Conservation (phyloP, 73 alveolate species). For the Symbiodinium natans region DNA sequence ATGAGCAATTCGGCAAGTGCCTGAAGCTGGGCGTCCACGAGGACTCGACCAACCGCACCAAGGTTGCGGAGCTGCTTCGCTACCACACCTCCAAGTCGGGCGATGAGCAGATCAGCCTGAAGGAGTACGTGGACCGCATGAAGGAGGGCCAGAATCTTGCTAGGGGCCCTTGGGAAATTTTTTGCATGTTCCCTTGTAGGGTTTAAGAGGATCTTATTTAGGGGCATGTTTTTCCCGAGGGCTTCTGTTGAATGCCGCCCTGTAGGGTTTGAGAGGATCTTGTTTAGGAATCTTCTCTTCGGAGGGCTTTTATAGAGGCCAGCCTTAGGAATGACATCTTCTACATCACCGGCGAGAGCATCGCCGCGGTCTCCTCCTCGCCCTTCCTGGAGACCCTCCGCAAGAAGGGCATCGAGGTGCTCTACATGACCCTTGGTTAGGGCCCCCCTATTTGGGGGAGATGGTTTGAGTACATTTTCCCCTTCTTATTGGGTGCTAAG, state of each 20-base stretch:
- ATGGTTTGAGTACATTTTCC: too few relatives aligned
- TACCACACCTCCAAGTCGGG: slow-evolving; percentile 96
- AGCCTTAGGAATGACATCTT: slow-evolving; percentile 98
- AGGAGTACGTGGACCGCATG: slow-evolving; percentile 99
- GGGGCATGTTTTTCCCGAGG: too few relatives aligned
- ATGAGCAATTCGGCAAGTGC: slow-evolving; percentile 99
- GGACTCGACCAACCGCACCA: slow-evolving; percentile 99
- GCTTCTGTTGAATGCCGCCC: too few relatives aligned
- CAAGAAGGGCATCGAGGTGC: slow-evolving; percentile 99
- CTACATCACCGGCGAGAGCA: slow-evolving; percentile 98
- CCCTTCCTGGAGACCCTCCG: slow-evolving; percentile 99
- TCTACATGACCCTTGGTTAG: slow-evolving; percentile 97
- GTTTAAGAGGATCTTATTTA: too few relatives aligned
- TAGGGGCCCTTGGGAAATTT: too few relatives aligned
- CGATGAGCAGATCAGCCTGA: slow-evolving; percentile 99
- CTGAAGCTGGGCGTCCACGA: slow-evolving; percentile 99
- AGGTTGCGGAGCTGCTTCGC: slow-evolving; percentile 75
- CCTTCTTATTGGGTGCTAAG: too few relatives aligned
- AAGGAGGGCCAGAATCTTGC: slow-evolving; percentile 99
- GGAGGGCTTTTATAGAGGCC: slow-evolving; percentile 98
- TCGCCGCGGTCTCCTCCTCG: slow-evolving; percentile 98
- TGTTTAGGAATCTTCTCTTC: slow-evolving; percentile 96
- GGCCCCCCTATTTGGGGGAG: too few relatives aligned
- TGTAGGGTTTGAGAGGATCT: too few relatives aligned
- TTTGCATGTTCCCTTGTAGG: too few relatives aligned